Evolutionary conservation across 306 rosid species (phyloP).

Genomic region (Casuarina glauca): DNA sequence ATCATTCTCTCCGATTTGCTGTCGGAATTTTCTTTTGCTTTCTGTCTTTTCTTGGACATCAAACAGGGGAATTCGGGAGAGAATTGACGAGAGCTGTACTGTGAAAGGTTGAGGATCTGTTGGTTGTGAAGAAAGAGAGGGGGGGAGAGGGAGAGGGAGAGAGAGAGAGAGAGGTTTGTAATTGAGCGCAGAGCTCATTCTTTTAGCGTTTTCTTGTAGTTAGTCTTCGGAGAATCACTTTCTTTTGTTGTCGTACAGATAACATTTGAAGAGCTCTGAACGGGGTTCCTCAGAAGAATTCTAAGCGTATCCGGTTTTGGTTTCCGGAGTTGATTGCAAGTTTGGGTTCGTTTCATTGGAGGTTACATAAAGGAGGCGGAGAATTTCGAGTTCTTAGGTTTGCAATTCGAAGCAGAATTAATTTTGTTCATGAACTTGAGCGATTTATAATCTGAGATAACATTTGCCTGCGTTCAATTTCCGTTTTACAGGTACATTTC

Average conservation of each 20-base stretch:
- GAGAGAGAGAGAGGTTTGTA: slow-evolving; percentile 34
- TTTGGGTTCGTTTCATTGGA: slow-evolving; percentile 32
- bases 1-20: slow-evolving; percentile 21
- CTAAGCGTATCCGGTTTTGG: slow-evolving; percentile 16
- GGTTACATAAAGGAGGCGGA: slow-evolving; percentile 13
- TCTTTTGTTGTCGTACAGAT: slow-evolving; percentile 30
- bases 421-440: slow-evolving; percentile 15
- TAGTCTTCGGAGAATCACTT: slow-evolving; percentile 9
- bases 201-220: not conserved
- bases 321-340: slow-evolving; percentile 21
- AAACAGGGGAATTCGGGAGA: slow-evolving; percentile 18
- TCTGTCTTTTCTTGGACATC: slow-evolving; percentile 20
- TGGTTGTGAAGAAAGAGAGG: slow-evolving; percentile 34
- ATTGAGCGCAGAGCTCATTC: slow-evolving; percentile 27
- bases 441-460: slow-evolving; percentile 23
- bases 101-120: slow-evolving; percentile 56
- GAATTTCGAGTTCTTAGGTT: slow-evolving; percentile 26
- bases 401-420: slow-evolving; percentile 2
- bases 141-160: too few species aligned
- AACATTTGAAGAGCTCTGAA: slow-evolving; percentile 20
- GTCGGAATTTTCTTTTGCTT: slow-evolving; percentile 7
- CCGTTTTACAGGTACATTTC: slow-evolving; percentile 43
- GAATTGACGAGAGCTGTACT: slow-evolving; percentile 29
- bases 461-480: slow-evolving; percentile 16
- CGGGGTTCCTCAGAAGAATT: slow-evolving; percentile 10